These are phyloP conservation scores for Stygiomarasmius scandens DNA, from an alignment of 1,284 basidiomycete genomes.

Conservation along the genomic window DNA sequence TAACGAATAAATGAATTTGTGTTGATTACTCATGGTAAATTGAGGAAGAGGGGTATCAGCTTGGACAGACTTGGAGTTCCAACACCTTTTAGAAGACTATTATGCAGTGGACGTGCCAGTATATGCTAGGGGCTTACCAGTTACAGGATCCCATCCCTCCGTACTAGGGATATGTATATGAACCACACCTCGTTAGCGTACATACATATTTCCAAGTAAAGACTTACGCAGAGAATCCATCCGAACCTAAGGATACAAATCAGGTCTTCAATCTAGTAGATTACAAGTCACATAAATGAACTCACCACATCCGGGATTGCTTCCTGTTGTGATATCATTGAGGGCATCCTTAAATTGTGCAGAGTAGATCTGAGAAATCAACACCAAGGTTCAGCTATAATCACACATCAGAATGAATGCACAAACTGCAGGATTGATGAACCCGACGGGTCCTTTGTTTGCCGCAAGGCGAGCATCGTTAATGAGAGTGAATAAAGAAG, in stretches of 20 bases:
- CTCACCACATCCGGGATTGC: slow-evolving; percentile 47
- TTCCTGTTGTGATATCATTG: slow-evolving; percentile 51
- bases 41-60: slow-evolving; percentile 9
- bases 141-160: slow-evolving; percentile 46
- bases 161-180: slow-evolving; percentile 21
- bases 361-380: slow-evolving; percentile 38
- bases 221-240: slow-evolving; percentile 40
- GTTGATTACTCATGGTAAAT: slow-evolving; percentile 11
- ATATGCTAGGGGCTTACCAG: slow-evolving; percentile 25
- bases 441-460: slow-evolving; percentile 44
- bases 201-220: not conserved
- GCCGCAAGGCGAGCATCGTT: slow-evolving; percentile 46
- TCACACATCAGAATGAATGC: not conserved
- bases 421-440: slow-evolving; percentile 41
- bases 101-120: not conserved
- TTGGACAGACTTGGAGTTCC: slow-evolving; percentile 13
- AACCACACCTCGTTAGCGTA: not conserved
- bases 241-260: slow-evolving; percentile 16
- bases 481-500: slow-evolving; percentile 45
- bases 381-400: not conserved
- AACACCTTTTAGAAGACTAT: slow-evolving; percentile 4
- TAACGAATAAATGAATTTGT: no score
- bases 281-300: not conserved
- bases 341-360: slow-evolving; percentile 40
- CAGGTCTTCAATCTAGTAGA: not conserved